Evolutionary conservation across 2,329 filamentous ascomycete genomes (phyloP).

Genomic region (Aspergillus fischeri): DNA sequence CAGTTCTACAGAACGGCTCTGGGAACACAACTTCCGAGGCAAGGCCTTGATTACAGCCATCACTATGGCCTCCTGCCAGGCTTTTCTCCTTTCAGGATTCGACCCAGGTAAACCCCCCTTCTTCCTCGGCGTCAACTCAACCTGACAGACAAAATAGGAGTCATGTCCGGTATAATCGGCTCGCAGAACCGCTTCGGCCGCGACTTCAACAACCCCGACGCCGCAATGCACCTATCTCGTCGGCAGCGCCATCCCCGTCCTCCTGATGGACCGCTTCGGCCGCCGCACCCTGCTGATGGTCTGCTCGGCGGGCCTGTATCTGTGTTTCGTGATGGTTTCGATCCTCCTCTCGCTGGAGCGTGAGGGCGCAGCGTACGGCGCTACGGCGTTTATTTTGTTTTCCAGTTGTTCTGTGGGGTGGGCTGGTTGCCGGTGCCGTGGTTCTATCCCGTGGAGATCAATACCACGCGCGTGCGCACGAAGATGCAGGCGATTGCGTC

Average conservation of each 20-base stretch:
- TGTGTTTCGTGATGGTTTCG: conserved; percentile 42
- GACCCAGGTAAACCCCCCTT: no score
- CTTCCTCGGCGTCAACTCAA: no score
- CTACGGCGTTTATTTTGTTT: conserved; percentile 43
- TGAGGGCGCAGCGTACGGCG: conserved; percentile 35
- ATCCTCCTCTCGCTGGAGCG: conserved; percentile 36
- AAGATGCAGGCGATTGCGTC: conserved; percentile 40
- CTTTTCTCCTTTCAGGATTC: no score
- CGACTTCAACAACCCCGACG: no score
- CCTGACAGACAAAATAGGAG: no score
- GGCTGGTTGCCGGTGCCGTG: conserved; percentile 44
- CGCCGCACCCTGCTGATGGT: conserved; percentile 40
- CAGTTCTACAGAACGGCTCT: conserved; percentile 11
- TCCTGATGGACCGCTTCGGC: conserved; percentile 41
- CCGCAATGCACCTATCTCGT: conserved; percentile 38
- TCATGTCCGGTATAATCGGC: no score
- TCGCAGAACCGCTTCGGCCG: no score
- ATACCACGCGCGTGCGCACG: conserved; percentile 39
- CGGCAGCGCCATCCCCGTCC: conserved; percentile 39
- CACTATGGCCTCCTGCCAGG: no score
- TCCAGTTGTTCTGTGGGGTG: conserved; percentile 43
- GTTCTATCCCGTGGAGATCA: conserved; percentile 43
- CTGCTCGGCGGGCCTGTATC: conserved; percentile 38
- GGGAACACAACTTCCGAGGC: conserved; percentile 22
- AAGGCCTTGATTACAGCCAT: no score